Evolutionary conservation across 2,329 filamentous ascomycete species (phyloP).

Genomic region (Didymella pomorum): DNA sequence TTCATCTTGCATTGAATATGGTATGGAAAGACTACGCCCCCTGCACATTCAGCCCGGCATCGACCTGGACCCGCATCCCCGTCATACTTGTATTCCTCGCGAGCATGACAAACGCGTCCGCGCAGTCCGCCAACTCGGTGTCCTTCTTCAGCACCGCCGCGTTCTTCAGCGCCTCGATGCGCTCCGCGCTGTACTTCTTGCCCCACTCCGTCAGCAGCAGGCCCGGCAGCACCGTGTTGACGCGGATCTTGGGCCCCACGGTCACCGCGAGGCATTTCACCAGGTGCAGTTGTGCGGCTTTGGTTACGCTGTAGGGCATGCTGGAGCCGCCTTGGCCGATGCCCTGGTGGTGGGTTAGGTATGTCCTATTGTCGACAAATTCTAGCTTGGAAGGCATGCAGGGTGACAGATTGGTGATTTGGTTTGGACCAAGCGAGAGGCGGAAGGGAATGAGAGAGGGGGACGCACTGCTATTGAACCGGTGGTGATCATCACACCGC

Average conservation of each 20-base stretch:
- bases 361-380: too few relatives aligned
- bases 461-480: slow-evolving; percentile 65
- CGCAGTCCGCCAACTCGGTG: slow-evolving; percentile 63
- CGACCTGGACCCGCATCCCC: slow-evolving; percentile 56
- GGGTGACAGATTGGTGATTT: too few relatives aligned
- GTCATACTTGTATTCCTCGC: slow-evolving; percentile 63
- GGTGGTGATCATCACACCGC: slow-evolving; percentile 70
- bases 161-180: slow-evolving; percentile 62
- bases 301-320: slow-evolving; percentile 79
- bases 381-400: too few relatives aligned
- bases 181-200: slow-evolving; percentile 64
- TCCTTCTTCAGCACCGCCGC: slow-evolving; percentile 67
- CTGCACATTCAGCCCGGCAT: slow-evolving; percentile 47
- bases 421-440: too few relatives aligned
- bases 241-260: slow-evolving; percentile 68
- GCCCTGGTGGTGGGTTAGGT: slow-evolving; percentile 49
- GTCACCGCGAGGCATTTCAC: slow-evolving; percentile 71
- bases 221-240: slow-evolving; percentile 72
- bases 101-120: slow-evolving; percentile 63
- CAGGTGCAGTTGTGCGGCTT: slow-evolving; percentile 74
- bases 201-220: slow-evolving; percentile 68
- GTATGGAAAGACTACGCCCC: slow-evolving; percentile 21
- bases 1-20: neutral
- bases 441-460: too few relatives aligned
- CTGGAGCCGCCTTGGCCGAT: slow-evolving; percentile 62